phyloP scores from a whole-genome alignment of 2,329 filamentous ascomycete species.

The Neofusicoccum sp. region DNA sequence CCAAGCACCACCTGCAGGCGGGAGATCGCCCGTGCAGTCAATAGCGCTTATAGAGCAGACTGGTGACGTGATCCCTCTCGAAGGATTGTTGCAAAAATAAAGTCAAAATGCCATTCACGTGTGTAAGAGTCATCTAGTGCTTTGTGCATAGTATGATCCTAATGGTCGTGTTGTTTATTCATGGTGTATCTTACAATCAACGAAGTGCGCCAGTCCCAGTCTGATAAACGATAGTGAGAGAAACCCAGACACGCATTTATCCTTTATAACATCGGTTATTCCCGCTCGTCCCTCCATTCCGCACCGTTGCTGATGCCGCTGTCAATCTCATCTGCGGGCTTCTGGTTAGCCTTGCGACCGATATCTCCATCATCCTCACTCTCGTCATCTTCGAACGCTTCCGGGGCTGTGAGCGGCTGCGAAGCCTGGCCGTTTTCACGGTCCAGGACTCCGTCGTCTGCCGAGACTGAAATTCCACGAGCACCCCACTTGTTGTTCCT shows the following conservation, averaged over 20 bases:
- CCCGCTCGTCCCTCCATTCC: slow-evolving; percentile 37
- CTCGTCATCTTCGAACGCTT: slow-evolving; percentile 45
- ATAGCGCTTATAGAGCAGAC: neutral
- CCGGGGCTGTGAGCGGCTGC: slow-evolving; percentile 45
- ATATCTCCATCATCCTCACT: slow-evolving; percentile 42
- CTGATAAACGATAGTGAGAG: neutral
- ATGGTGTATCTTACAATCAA: neutral
- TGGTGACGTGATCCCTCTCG: neutral
- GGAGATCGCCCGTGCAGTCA: slow-evolving; percentile 10
- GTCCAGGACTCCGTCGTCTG: slow-evolving; percentile 52
- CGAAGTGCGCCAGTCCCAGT: neutral
- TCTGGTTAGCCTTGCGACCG: neutral
- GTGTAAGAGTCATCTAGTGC: too few species aligned
- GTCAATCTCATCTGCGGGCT: neutral
- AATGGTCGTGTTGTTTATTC: neutral
- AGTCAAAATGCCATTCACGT: neutral
- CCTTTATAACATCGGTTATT: neutral
- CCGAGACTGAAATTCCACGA: slow-evolving; percentile 59
- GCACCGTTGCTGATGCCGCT: slow-evolving; percentile 34
- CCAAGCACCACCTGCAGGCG: slow-evolving; percentile 7
- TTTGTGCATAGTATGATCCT: neutral
- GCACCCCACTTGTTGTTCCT: slow-evolving; percentile 54
- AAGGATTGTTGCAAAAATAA: neutral
- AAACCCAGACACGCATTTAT: neutral
- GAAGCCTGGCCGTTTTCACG: slow-evolving; percentile 30